These are phyloP conservation scores for Solanum chacoense DNA, from an alignment of 305 asterid genomes.

Conservation along the genomic window DNA sequence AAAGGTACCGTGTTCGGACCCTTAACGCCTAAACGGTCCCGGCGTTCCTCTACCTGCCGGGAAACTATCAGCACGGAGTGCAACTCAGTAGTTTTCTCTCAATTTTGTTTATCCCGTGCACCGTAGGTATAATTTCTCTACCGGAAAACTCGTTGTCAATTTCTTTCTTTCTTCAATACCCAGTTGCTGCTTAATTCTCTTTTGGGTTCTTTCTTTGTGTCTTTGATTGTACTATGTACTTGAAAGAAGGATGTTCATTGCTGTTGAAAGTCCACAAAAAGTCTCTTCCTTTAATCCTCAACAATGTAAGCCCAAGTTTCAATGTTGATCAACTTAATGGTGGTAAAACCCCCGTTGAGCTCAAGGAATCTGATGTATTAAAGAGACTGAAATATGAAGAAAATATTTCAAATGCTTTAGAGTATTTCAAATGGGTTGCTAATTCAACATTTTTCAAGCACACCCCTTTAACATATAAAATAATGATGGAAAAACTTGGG, in stretches of 20 bases:
- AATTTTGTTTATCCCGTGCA: not conserved
- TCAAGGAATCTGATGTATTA: conserved; percentile 56
- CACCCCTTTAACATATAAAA: conserved; percentile 57
- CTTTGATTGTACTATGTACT: conserved; percentile 23
- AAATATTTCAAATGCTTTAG: conserved; percentile 39
- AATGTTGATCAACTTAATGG: conserved; percentile 9
- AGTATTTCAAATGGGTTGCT: conserved; percentile 50
- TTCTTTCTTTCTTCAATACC: not conserved
- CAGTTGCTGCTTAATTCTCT: not conserved
- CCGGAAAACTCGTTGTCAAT: not conserved
- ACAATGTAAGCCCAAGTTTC: conserved; percentile 30
- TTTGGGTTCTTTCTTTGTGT: not conserved
- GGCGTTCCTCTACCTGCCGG: not conserved
- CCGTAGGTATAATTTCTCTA: not conserved
- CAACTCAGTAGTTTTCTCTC: not conserved
- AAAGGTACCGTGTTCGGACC: not conserved
- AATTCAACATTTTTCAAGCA: conserved; percentile 59
- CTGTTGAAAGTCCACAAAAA: conserved; percentile 49
- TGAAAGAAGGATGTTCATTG: conserved; percentile 65
- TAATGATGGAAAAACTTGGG: conserved; percentile 71
- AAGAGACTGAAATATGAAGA: conserved; percentile 36
- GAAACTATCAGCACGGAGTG: not conserved
- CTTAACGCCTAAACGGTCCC: not conserved
- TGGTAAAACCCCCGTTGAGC: conserved; percentile 14
- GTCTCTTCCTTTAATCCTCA: conserved; percentile 50